Conservation (phyloP, 306 rosid genomes). For the Acacia acuminata region DNA sequence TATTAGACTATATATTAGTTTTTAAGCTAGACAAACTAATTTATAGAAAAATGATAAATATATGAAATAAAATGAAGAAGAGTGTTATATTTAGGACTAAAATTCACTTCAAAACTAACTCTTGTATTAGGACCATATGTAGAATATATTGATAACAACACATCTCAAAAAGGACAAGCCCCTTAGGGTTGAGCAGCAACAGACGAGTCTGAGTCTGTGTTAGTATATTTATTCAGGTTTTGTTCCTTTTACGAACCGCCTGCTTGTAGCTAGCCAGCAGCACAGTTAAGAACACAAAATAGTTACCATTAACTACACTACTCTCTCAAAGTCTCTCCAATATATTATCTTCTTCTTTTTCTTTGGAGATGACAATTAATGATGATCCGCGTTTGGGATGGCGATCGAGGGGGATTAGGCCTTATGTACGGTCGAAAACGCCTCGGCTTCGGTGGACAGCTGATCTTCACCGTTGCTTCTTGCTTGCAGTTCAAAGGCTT, state of each 20-base stretch:
- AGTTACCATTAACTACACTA: background rate
- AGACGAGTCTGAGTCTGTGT: conserved; percentile 35
- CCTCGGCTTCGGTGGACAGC: conserved; percentile 93
- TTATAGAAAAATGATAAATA: too few relatives aligned
- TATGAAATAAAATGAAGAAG: too few relatives aligned
- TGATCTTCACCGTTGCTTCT: conserved; percentile 81
- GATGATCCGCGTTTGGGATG: conserved; percentile 1
- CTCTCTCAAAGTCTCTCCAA: conserved; percentile 31
- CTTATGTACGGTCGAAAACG: conserved; percentile 70
- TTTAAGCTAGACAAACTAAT: too few relatives aligned
- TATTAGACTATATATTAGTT: too few relatives aligned
- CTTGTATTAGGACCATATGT: too few relatives aligned
- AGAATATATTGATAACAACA: too few relatives aligned
- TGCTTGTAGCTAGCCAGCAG: conserved; percentile 18
- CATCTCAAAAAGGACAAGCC: conserved; percentile 46
- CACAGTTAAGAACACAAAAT: background rate
- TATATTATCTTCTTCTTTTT: conserved; percentile 40
- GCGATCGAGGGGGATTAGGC: conserved; percentile 47
- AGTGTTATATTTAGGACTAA: too few relatives aligned
- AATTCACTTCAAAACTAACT: too few relatives aligned
- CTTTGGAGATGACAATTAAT: conserved; percentile 16
- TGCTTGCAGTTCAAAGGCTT: conserved; percentile 82
- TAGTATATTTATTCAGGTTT: conserved; percentile 60
- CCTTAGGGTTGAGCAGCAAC: conserved; percentile 24
- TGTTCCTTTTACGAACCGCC: conserved; percentile 41